These are phyloP conservation scores for Fusarium brachygibbosum DNA, from an alignment of 2,329 filamentous ascomycete genomes.

Conservation along the genomic window DNA sequence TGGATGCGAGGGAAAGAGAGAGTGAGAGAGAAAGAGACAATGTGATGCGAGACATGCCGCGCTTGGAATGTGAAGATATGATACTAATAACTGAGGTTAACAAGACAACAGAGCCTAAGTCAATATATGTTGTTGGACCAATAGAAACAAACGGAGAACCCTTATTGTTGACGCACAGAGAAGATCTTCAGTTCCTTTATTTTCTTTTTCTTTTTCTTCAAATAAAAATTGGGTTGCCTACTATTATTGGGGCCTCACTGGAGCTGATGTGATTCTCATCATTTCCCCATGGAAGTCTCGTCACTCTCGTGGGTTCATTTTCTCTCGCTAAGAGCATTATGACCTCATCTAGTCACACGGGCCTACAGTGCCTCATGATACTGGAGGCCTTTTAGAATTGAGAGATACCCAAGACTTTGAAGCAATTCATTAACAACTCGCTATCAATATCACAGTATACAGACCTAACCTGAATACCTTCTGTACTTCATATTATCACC, in stretches of 20 bases:
- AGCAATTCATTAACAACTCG: slow-evolving; percentile 2
- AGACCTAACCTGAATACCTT: neutral
- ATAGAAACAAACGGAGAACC: neutral
- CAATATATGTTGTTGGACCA: neutral
- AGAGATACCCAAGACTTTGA: neutral
- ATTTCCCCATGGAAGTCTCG: slow-evolving; percentile 16
- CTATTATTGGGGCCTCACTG: slow-evolving; percentile 13
- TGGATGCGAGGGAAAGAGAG: neutral
- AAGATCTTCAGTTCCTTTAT: neutral
- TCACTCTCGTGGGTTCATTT: slow-evolving; percentile 12
- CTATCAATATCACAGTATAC: slow-evolving; percentile 1
- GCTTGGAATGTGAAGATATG: slow-evolving; percentile 13
- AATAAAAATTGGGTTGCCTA: slow-evolving; percentile 14
- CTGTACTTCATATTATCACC: neutral
- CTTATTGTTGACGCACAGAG: neutral
- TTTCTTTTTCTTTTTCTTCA: neutral
- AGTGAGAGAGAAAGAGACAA: slow-evolving; percentile 20
- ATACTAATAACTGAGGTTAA: neutral
- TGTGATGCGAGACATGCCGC: slow-evolving; percentile 46
- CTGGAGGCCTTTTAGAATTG: neutral
- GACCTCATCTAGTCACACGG: slow-evolving; percentile 39
- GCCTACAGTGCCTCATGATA: neutral
- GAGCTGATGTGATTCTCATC: slow-evolving; percentile 35
- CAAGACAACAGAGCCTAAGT: neutral
- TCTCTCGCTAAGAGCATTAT: slow-evolving; percentile 35